Base-by-base conservation (phyloP, 768 basidiomycete genomes). In the Lactarius hengduanensis region DNA sequence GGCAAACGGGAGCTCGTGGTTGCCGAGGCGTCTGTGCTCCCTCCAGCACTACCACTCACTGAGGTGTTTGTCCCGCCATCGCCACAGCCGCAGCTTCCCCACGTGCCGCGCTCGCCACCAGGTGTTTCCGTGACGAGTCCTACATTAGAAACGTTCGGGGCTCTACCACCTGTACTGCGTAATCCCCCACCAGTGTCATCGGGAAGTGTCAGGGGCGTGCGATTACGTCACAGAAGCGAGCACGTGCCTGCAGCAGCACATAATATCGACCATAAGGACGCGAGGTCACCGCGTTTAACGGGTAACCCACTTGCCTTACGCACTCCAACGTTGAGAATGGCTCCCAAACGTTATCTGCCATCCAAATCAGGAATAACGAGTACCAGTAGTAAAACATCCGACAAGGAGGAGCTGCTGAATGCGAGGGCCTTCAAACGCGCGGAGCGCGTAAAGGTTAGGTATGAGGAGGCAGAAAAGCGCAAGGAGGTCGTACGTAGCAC, bases 1-100 rank as follows among this genome's bases (percentile, higher is more conserved):
- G 82, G 84, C 1, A 80, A 80, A 20, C 74, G 74, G 1, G 78
- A 77, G 63, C 73, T 81, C 59, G 71, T 60, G 70, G 75, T 32
- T 63, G 71, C 20, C 70, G 73, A 26, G 57, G 68, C 30, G n/a
- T 47, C 53, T 22, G 28, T 66, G 8, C 34, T 3, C 10, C 40
- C 61, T n/a, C 36, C 38, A n/a, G 15, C 58, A 26, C 66, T 53
- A 16, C 43, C 41, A 2, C n/a, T 58, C 22, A 13, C 66, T 3
- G 62, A 63, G 34, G 54, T 47, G 26, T 40, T 45, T 28, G 53
- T 40, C n/a, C 41, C 58, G 47, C 36, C 62, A 40, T 55, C 62
- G 34, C 57, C 62, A 26, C 66, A 36, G 41, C 43, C 50, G 16
- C 61, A 20, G 28, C 50, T 38, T 63, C 20, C 57, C 4, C 50